phyloP scores from a whole-genome alignment of 495 filamentous ascomycete species.

The Aspergillus incahuasiensis region DNA sequence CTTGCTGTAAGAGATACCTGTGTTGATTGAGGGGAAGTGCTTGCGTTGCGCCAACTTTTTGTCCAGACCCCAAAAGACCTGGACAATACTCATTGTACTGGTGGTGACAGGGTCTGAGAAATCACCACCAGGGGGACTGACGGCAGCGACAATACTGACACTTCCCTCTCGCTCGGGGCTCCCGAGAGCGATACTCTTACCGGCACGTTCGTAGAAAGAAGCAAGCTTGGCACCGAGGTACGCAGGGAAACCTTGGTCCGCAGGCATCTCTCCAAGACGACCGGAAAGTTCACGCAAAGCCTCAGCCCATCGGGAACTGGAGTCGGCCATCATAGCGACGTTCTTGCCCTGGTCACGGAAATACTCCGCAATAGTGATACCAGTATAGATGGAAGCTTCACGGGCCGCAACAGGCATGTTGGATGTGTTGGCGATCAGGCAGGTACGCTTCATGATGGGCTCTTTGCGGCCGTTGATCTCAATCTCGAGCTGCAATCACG shows the following conservation, averaged over 20 bases:
- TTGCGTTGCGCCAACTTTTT: conserved; percentile 99
- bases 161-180: conserved; percentile 83
- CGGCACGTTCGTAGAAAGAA: conserved; percentile 98
- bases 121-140: conserved; percentile 96
- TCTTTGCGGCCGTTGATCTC: conserved; percentile 87
- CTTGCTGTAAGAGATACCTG: conserved; percentile 92
- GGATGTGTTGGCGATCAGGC: conserved; percentile 96
- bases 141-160: conserved; percentile 96
- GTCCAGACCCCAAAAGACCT: conserved; percentile 99
- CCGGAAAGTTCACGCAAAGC: conserved; percentile 98
- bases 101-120: conserved; percentile 98
- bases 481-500: conserved; percentile 64
- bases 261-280: conserved; percentile 98
- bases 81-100: conserved; percentile 92
- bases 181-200: conserved; percentile 77
- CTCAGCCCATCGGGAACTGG: conserved; percentile 97
- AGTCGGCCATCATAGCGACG: conserved; percentile 99
- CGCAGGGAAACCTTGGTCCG: conserved; percentile 98
- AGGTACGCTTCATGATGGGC: conserved; percentile 99
- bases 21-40: conserved; percentile 99
- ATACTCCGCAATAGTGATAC: conserved; percentile 96
- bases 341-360: conserved; percentile 98
- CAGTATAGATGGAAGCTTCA: conserved; percentile 98
- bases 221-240: conserved; percentile 96
- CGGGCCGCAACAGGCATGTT: conserved; percentile 99